Base-by-base conservation (phyloP, 2,329 filamentous ascomycete species). In the Diaporthe ilicicola region DNA sequence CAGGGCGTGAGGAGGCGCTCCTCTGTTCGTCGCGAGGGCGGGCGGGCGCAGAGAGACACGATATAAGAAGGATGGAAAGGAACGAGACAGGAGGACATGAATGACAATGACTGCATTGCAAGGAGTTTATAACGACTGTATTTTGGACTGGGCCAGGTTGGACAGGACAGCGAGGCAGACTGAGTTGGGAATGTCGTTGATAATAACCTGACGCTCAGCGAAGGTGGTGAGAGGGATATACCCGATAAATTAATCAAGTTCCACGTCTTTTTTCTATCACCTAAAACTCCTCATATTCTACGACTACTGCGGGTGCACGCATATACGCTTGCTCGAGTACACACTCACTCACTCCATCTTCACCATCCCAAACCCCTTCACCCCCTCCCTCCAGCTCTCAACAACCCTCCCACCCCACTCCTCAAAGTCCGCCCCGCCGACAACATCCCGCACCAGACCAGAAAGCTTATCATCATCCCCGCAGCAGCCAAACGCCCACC, bases 371-470 rank as follows among this genome's bases (percentile, higher is more conserved):
- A 81, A 82, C 42, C 82, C 82, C 70, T 78, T 80, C 3, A 82
- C 76, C 5, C 78, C 77, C 54, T 83, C 79, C 59, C 78, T 74
- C 82, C 82, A 84, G 61, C 79, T 81, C 34, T 81, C 77, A 27
- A 81, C 73, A n/a, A 83, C 74, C 27, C 71, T 70, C 1, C 77
- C 78, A 8, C 78, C 77, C 82, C 81, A 84, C 51, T 78, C 75
- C 71, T 82, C 80, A 13, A 78, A 77, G 3, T 67, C 76, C 1
- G 66, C 73, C 42, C 72, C 69, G 0, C 79, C 78, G 1, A 79
- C 75, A 8, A 78, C 74, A 2, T 75, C 77, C 48, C 75, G 67
- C 0, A 83, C 74, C 8, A 76, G 74, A 22, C 71, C 71, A 0
- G 67, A 64, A 4, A 80, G 70, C 65, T 73, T 74, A 17, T 74